phyloP scores from a whole-genome alignment of 2,329 filamentous ascomycete species.

The Helicocarpus griseus region DNA sequence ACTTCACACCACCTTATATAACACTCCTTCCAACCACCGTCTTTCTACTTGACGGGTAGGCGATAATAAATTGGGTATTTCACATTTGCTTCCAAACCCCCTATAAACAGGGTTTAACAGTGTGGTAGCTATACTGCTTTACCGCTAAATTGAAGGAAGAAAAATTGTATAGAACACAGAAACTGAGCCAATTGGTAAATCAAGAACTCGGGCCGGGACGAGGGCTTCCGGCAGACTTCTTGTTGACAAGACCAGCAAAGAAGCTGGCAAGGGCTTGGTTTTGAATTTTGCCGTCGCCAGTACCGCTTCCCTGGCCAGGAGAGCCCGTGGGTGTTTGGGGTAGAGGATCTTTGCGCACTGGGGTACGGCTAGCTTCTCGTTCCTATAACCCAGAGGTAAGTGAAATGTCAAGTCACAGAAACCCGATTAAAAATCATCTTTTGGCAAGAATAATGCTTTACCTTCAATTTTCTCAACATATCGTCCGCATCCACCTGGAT shows the following conservation, averaged over 20 bases:
- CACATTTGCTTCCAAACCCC: not conserved
- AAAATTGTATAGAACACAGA: not conserved
- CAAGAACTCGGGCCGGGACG: conserved; percentile 28
- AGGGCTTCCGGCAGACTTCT: conserved; percentile 28
- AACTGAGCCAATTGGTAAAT: conserved; percentile 2
- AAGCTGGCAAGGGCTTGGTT: conserved; percentile 52
- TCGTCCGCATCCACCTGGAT: conserved; percentile 94
- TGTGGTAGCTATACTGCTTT: not conserved
- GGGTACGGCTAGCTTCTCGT: conserved; percentile 32
- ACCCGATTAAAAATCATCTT: conserved; percentile 1
- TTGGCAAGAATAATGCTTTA: conserved; percentile 28
- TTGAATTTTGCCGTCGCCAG: conserved; percentile 42
- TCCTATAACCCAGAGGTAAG: conserved; percentile 22
- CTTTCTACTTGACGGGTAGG: no score
- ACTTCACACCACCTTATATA: no score
- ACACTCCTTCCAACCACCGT: no score
- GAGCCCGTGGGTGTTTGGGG: conserved; percentile 19
- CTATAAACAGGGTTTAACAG: not conserved
- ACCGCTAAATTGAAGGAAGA: not conserved
- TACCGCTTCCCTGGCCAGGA: conserved; percentile 11
- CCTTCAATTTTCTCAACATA: conserved; percentile 79
- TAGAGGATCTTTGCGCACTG: conserved; percentile 24
- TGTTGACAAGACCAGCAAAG: conserved; percentile 51
- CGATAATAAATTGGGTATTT: not conserved
- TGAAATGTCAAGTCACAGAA: not conserved